phyloP scores from a whole-genome alignment of 148 eudicot species.

The Camellia japonica region DNA sequence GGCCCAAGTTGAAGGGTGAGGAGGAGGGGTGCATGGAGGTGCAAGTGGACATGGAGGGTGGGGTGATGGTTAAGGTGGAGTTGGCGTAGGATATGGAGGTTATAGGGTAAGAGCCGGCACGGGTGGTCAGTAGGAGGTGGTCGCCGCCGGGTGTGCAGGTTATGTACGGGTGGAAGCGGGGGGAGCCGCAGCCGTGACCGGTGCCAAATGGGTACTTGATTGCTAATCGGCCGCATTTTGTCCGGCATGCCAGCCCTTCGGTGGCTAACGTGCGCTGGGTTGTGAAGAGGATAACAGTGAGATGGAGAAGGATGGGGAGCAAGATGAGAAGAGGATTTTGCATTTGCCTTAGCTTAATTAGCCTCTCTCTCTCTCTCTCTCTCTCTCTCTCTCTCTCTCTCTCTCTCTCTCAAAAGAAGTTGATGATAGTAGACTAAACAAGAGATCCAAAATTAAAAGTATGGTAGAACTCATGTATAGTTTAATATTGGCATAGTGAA shows the following conservation, averaged over 20 bases:
- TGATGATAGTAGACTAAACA: no score
- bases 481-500: no score
- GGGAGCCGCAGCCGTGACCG: conserved; percentile 27
- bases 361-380: no score
- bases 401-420: no score
- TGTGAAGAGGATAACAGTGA: not conserved
- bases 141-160: conserved; percentile 9
- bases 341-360: no score
- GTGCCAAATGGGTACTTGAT: conserved; percentile 24
- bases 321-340: not conserved
- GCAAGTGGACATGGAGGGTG: conserved; percentile 28
- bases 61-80: conserved; percentile 19
- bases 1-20: conserved; percentile 14
- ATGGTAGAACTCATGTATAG: no score
- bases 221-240: conserved; percentile 16
- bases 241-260: conserved; percentile 11
- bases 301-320: conserved; percentile 3
- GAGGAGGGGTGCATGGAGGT: conserved; percentile 17
- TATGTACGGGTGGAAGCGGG: conserved; percentile 26
- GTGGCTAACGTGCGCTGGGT: not conserved
- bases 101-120: conserved; percentile 21
- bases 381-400: no score
- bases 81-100: conserved; percentile 20
- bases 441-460: no score
- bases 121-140: conserved; percentile 27